These are phyloP conservation scores for Talaromyces sp. DNA, from an alignment of 2,329 filamentous ascomycete genomes.

Conservation along the genomic window DNA sequence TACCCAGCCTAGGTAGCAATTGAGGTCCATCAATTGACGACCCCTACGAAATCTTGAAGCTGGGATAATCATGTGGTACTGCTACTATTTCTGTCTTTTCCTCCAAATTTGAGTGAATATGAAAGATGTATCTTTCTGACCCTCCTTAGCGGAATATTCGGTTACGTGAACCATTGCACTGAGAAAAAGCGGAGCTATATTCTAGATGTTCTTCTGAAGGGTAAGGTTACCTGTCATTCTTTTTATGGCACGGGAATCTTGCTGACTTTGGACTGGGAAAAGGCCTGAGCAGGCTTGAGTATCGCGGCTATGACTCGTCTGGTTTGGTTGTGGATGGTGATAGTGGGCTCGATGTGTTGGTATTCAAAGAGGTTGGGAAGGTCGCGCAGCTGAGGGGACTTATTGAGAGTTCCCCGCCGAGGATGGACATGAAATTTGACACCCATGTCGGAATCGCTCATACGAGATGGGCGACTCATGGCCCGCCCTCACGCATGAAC, in stretches of 20 bases:
- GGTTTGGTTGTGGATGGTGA: slow-evolving; percentile 95
- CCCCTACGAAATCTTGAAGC: no score
- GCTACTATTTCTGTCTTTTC: no score
- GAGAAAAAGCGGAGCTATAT: slow-evolving; percentile 98
- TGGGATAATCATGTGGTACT: no score
- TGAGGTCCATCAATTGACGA: no score
- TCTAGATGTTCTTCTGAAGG: slow-evolving; percentile 93
- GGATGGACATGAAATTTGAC: slow-evolving; percentile 91
- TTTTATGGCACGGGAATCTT: slow-evolving; percentile 5
- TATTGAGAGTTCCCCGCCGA: slow-evolving; percentile 79
- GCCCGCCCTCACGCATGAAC: slow-evolving; percentile 87
- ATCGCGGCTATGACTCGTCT: slow-evolving; percentile 97
- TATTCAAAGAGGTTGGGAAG: slow-evolving; percentile 99
- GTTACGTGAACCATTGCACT: slow-evolving; percentile 98
- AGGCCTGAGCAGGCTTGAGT: slow-evolving; percentile 95
- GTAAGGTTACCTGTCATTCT: slow-evolving; percentile 56
- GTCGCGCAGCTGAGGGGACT: slow-evolving; percentile 94
- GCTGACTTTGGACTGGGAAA: no score
- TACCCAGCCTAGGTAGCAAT: no score
- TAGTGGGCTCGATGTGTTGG: slow-evolving; percentile 97
- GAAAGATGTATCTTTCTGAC: no score
- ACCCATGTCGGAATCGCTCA: slow-evolving; percentile 98
- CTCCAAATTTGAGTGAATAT: no score
- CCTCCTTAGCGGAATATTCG: slow-evolving; percentile 64
- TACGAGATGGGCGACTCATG: slow-evolving; percentile 98